phyloP scores from a whole-genome alignment of 1,284 basidiomycete genomes.

The Ustilago hordei region DNA sequence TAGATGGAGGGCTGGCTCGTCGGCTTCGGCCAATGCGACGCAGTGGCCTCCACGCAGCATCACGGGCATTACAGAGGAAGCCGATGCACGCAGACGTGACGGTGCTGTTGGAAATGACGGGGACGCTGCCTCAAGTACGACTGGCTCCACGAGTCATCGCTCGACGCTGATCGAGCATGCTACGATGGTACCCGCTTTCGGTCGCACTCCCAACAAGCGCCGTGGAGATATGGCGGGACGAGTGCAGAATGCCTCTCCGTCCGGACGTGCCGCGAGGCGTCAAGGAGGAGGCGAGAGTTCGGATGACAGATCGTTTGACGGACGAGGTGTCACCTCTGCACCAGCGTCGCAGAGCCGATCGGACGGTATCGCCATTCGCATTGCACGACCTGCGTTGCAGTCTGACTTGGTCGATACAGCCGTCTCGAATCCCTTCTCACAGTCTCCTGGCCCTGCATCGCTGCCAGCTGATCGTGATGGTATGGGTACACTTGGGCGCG shows the following conservation, averaged over 20 bases:
- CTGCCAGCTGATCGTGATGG: conserved; percentile 36
- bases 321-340: conserved; percentile 32
- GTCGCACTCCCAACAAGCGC: conserved; percentile 37
- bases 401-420: conserved; percentile 35
- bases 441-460: conserved; percentile 48
- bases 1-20: conserved; percentile 35
- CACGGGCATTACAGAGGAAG: conserved; percentile 34
- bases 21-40: conserved; percentile 27
- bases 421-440: conserved; percentile 51
- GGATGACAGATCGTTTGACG: conserved; percentile 15
- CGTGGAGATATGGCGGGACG: conserved; percentile 21
- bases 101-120: conserved; percentile 17
- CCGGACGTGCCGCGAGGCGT: conserved; percentile 17
- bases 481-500: conserved; percentile 25
- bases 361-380: conserved; percentile 37
- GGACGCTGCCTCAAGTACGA: conserved; percentile 24
- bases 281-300: conserved; percentile 21
- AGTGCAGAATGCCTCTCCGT: conserved; percentile 22
- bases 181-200: conserved; percentile 45
- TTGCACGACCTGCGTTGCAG: conserved; percentile 14
- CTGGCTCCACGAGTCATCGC: conserved; percentile 39
- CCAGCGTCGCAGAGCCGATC: conserved; percentile 47
- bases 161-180: conserved; percentile 47
- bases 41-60: conserved; percentile 39
- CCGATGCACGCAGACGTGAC: conserved; percentile 10